Evolutionary conservation across 176 grass and related monocot species (phyloP).

Genomic region (Miscanthus lutarioriparius): DNA sequence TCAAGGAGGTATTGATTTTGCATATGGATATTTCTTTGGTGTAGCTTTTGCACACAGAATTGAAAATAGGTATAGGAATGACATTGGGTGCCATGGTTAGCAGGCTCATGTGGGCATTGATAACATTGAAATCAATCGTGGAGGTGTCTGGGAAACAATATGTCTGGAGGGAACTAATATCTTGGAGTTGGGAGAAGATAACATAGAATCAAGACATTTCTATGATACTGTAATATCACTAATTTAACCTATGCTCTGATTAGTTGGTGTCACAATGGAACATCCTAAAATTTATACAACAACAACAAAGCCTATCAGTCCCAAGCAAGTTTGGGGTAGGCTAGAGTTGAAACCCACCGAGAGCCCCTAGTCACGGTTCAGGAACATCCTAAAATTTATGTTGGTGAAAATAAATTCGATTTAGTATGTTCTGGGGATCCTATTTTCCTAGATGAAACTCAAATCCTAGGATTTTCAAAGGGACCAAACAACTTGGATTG

Average conservation of each 20-base stretch:
- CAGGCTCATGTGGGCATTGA: not conserved
- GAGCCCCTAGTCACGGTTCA: too few species aligned
- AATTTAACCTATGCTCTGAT: not conserved
- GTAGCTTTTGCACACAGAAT: not conserved
- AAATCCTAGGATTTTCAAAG: not conserved
- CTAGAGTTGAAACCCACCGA: too few species aligned
- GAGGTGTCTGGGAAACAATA: not conserved
- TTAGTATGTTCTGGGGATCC: not conserved
- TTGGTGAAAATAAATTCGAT: not conserved
- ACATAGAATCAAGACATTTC: not conserved
- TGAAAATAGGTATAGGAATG: not conserved
- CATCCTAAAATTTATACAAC: not conserved
- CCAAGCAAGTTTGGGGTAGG: too few species aligned
- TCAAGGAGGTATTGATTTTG: not conserved
- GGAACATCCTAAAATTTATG: not conserved
- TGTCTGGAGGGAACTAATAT: not conserved
- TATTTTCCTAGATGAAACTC: not conserved
- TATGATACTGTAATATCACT: not conserved
- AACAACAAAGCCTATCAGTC: too few species aligned
- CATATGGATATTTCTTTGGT: not conserved
- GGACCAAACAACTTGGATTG: not conserved
- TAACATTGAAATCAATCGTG: not conserved
- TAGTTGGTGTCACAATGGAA: not conserved
- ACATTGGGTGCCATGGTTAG: not conserved
- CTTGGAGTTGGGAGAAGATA: not conserved